phyloP scores from a whole-genome alignment of 2,329 filamentous ascomycete genomes.

The Trichoderma harzianum region DNA sequence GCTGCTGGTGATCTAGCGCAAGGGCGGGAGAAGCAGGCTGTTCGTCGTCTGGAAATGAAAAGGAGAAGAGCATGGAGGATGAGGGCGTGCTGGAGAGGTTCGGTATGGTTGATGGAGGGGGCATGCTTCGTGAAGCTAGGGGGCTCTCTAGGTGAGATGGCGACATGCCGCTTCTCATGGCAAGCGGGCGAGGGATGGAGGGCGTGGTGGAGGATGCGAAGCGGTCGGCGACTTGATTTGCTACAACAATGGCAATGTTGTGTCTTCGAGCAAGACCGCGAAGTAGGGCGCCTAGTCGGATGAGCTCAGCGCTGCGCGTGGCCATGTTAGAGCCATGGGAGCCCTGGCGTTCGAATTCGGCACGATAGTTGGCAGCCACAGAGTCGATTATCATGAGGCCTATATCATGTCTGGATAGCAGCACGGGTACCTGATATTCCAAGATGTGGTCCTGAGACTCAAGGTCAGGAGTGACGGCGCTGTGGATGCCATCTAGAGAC shows the following conservation, averaged over 20 bases:
- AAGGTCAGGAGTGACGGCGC: constrained; percentile 80
- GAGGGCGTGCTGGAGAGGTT: constrained; percentile 35
- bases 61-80: constrained; percentile 36
- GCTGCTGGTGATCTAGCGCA: constrained; percentile 81
- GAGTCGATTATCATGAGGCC: constrained; percentile 87
- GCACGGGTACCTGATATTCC: constrained; percentile 85
- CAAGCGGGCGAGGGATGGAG: not conserved
- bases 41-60: constrained; percentile 29
- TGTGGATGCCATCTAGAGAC: constrained; percentile 72
- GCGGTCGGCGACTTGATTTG: constrained; percentile 92
- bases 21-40: constrained; percentile 51
- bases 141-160: constrained; percentile 40
- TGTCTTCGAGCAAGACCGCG: constrained; percentile 71
- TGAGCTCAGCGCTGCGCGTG: constrained; percentile 70
- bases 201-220: constrained; percentile 46
- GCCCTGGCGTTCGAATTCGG: constrained; percentile 70
- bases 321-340: constrained; percentile 60
- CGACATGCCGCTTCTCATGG: not conserved
- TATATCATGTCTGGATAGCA: constrained; percentile 70
- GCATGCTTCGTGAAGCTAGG: constrained; percentile 45
- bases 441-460: constrained; percentile 96
- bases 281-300: constrained; percentile 71
- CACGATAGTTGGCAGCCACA: constrained; percentile 91
- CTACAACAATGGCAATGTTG: constrained; percentile 80
- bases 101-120: constrained; percentile 28